These are phyloP conservation scores for Pseudomassariella vexata DNA, from an alignment of 2,329 filamentous ascomycete genomes.

Conservation along the genomic window DNA sequence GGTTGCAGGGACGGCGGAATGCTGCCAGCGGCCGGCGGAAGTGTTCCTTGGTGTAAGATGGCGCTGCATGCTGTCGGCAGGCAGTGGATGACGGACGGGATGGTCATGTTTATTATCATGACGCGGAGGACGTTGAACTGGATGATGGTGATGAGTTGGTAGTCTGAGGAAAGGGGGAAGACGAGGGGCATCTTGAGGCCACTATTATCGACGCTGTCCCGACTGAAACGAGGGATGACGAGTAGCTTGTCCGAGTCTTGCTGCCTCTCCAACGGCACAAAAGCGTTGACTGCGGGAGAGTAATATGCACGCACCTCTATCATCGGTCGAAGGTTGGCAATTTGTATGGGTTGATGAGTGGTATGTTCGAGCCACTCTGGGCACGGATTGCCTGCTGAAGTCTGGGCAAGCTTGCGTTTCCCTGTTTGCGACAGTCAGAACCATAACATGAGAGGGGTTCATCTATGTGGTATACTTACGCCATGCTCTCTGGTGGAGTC, in stretches of 20 bases:
- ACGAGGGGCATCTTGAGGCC: no score
- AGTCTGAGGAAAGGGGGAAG: slow-evolving; percentile 18
- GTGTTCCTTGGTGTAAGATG: slow-evolving; percentile 12
- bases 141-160: slow-evolving; percentile 16
- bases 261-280: no score
- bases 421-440: background rate
- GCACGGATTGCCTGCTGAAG: no score
- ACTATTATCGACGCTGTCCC: no score
- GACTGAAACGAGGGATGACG: no score
- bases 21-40: slow-evolving; percentile 11
- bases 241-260: no score
- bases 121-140: slow-evolving; percentile 18
- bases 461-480: slow-evolving; percentile 16
- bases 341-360: no score
- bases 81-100: slow-evolving; percentile 14
- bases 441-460: background rate
- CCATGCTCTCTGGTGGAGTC: slow-evolving; percentile 28
- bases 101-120: slow-evolving; percentile 16
- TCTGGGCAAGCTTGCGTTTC: no score
- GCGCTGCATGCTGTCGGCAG: slow-evolving; percentile 17
- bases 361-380: no score
- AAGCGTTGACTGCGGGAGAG: no score
- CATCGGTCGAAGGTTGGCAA: no score
- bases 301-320: no score
- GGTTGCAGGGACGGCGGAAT: slow-evolving; percentile 16